These are phyloP conservation scores for Arachis monticola DNA, from an alignment of 331 rosid species.

Conservation along the genomic window DNA sequence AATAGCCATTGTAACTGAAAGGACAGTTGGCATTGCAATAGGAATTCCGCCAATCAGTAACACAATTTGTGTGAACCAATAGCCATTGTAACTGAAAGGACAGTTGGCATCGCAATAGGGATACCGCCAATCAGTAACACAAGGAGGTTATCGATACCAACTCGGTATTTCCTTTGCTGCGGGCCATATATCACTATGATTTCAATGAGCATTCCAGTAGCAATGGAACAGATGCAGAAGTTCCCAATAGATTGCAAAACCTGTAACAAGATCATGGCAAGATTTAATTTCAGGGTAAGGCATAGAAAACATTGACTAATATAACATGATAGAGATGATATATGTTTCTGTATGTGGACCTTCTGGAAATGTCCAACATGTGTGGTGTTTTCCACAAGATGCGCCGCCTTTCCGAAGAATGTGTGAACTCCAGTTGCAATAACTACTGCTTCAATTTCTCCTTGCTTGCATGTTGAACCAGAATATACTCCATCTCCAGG, in stretches of 20 bases:
- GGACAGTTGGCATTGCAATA: not conserved
- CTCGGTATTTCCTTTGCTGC: conserved; percentile 42
- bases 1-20: too few species aligned
- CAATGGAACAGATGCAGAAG: conserved; percentile 81
- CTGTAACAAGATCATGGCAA: conserved; percentile 47
- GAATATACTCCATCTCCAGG: conserved; percentile 75
- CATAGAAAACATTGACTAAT: conserved; percentile 16
- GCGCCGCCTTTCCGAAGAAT: conserved; percentile 86
- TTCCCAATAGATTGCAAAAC: conserved; percentile 77
- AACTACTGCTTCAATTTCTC: conserved; percentile 80
- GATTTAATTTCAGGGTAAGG: not conserved
- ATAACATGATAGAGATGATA: not conserved
- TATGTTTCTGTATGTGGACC: conserved; percentile 43
- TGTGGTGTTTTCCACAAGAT: conserved; percentile 79
- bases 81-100: too few species aligned
- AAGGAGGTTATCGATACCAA: conserved; percentile 70
- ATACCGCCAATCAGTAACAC: conserved; percentile 86
- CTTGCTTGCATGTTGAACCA: conserved; percentile 91
- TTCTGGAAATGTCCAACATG: conserved; percentile 80
- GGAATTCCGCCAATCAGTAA: conserved; percentile 86
- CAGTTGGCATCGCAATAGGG: conserved; percentile 41
- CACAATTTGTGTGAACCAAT: conserved; percentile 35
- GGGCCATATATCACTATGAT: conserved; percentile 59
- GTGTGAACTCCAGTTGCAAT: conserved; percentile 88
- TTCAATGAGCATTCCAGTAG: conserved; percentile 70